Conservation (phyloP, 345 rosid genomes). For the Eucalyptus curtisii region DNA sequence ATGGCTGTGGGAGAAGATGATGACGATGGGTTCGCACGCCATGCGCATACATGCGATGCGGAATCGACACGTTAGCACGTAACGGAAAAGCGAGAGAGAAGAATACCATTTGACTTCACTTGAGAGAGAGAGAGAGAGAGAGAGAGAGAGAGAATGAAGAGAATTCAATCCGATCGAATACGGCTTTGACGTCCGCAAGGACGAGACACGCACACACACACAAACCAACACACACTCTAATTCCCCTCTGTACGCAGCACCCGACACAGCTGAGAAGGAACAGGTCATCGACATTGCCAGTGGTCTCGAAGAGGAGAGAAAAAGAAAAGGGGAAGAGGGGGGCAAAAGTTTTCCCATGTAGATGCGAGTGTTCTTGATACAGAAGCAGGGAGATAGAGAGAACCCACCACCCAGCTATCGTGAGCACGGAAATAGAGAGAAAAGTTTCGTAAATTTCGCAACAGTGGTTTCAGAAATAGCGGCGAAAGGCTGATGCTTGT, state of each 20-base stretch:
- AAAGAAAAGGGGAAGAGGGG: neutral
- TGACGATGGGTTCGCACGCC: neutral
- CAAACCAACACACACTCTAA: conserved; percentile 11
- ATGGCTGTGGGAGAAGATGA: neutral
- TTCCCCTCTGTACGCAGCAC: conserved; percentile 5
- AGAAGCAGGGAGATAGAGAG: neutral
- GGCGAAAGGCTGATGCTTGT: neutral
- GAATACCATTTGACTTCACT: conserved; percentile 39
- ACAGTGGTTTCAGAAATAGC: neutral
- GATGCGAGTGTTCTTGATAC: neutral
- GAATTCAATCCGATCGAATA: conserved; percentile 65
- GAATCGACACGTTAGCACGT: neutral
- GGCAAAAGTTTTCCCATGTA: neutral
- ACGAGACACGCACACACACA: too few species aligned
- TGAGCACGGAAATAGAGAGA: neutral
- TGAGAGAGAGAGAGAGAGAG: conserved; percentile 11
- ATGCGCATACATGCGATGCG: neutral
- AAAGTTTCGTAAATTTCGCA: neutral
- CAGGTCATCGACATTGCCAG: neutral
- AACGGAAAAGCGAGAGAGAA: neutral
- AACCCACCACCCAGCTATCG: neutral
- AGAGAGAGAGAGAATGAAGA: conserved; percentile 18
- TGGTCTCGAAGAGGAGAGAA: neutral
- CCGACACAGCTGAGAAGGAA: neutral
- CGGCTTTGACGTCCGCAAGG: conserved; percentile 93